A percentile compares a stretch with the other conserved stretches of the same genome.
These are phyloP conservation scores for Eremochloa ophiuroides DNA, from an alignment of 176 grass and related monocot species.

Conservation along the genomic window DNA sequence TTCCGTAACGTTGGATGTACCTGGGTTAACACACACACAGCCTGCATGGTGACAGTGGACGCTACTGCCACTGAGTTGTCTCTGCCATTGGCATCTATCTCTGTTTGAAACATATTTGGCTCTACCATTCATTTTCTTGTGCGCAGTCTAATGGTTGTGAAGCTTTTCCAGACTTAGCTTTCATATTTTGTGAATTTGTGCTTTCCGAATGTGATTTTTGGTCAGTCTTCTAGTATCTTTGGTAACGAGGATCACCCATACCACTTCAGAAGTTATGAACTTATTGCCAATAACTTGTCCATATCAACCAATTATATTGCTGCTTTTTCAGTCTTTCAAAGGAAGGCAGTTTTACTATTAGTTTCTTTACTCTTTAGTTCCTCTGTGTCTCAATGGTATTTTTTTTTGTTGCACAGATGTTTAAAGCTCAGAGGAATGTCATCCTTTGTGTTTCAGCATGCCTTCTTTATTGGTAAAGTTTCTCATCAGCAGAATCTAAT, in stretches of 20 bases:
- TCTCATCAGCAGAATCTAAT: conserved; percentile 12
- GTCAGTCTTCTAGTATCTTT: not conserved
- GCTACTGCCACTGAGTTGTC: not conserved
- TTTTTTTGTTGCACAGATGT: conserved; percentile 59
- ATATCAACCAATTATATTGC: not conserved
- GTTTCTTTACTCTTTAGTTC: not conserved
- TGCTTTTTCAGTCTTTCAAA: not conserved
- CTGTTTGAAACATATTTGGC: not conserved
- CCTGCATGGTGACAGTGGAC: not conserved
- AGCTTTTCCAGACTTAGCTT: not conserved
- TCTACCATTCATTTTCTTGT: not conserved
- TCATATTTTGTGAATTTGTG: not conserved
- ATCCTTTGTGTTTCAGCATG: conserved; percentile 73
- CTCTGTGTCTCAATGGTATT: not conserved
- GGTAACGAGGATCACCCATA: not conserved
- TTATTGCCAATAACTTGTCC: not conserved
- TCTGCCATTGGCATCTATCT: not conserved
- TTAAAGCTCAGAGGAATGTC: conserved; percentile 94
- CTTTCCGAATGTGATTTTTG: not conserved
- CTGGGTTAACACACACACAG: not conserved
- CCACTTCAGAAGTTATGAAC: not conserved
- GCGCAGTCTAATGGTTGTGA: not conserved
- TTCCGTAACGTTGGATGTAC: not conserved
- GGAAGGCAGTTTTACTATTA: not conserved
- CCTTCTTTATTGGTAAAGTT: conserved; percentile 86